These are phyloP conservation scores for Macrophomina tecta DNA, from an alignment of 2,329 filamentous ascomycete genomes.

Conservation along the genomic window DNA sequence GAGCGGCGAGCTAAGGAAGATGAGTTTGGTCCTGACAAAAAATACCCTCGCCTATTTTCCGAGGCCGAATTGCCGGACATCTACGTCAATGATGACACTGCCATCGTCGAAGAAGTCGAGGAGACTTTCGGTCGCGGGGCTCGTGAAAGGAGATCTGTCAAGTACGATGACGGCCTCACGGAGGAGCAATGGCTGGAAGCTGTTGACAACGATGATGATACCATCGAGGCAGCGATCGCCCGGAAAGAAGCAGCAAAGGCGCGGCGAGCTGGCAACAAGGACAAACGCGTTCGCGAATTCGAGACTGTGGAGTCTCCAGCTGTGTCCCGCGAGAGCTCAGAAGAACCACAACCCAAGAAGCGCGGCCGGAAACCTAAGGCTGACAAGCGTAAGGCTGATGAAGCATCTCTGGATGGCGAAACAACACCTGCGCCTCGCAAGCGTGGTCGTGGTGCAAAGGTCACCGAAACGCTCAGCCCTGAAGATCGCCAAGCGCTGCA, in stretches of 20 bases:
- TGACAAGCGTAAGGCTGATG: constrained; percentile 88
- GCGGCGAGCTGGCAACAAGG: constrained; percentile 76
- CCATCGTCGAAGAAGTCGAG: constrained; percentile 77
- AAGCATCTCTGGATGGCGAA: constrained; percentile 68
- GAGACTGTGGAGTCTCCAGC: constrained; percentile 73
- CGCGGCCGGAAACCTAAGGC: constrained; percentile 79
- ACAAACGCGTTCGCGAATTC: constrained; percentile 60
- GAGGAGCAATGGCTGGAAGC: constrained; percentile 99
- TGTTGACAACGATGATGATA: constrained; percentile 95
- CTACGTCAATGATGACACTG: constrained; percentile 85
- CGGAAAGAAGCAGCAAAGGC: constrained; percentile 87
- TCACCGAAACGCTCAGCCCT: constrained; percentile 66
- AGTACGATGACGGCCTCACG: constrained; percentile 95
- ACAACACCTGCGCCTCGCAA: constrained; percentile 67
- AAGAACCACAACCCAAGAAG: constrained; percentile 77
- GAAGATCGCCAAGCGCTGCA: constrained; percentile 80
- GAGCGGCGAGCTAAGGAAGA: constrained; percentile 70
- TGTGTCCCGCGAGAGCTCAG: constrained; percentile 81
- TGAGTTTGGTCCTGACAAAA: constrained; percentile 74
- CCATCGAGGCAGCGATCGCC: constrained; percentile 88
- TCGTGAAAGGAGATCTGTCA: constrained; percentile 90
- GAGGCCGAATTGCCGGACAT: constrained; percentile 93
- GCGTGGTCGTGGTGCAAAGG: constrained; percentile 74
- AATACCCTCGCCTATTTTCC: constrained; percentile 78
- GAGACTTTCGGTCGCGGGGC: constrained; percentile 83